Evolutionary conservation across 2,329 filamentous ascomycete genomes (phyloP).

Genomic region (Colletotrichum sp.): DNA sequence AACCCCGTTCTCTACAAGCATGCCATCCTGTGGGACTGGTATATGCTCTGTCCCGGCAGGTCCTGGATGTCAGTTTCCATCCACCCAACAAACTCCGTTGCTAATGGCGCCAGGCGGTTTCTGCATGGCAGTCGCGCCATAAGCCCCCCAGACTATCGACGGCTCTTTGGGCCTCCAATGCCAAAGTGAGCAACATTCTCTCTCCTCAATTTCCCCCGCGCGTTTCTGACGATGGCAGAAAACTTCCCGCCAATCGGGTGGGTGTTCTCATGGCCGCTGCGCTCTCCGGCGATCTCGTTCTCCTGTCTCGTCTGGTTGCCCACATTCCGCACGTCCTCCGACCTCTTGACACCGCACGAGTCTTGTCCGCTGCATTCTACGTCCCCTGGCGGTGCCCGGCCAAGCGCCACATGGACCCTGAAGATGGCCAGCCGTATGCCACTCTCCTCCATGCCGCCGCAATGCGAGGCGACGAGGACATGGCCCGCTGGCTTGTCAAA

Average conservation of each 20-base stretch:
- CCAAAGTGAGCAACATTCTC: background rate
- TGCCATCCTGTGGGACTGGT: background rate
- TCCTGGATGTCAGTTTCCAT: background rate
- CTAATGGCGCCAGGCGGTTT: background rate
- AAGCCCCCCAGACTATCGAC: background rate
- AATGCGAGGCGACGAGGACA: background rate
- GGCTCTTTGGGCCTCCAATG: background rate
- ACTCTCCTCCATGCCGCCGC: background rate
- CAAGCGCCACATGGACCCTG: background rate
- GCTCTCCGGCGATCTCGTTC: background rate
- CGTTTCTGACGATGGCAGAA: background rate
- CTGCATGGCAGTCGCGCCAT: background rate
- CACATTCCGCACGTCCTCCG: background rate
- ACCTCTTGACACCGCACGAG: background rate
- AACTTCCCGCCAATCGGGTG: background rate
- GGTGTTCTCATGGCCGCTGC: background rate
- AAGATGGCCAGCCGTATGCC: background rate
- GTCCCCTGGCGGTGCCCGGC: background rate
- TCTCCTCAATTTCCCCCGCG: background rate
- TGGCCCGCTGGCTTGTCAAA: background rate
- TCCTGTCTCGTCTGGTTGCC: background rate
- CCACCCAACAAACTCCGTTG: background rate
- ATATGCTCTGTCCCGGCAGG: background rate
- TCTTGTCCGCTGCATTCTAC: background rate
- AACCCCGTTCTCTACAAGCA: background rate